Evolutionary conservation across 2,329 filamentous ascomycete species (phyloP), one percentile per base, ranked within the genome.

Genomic region (Lecanosticta acicola): DNA sequence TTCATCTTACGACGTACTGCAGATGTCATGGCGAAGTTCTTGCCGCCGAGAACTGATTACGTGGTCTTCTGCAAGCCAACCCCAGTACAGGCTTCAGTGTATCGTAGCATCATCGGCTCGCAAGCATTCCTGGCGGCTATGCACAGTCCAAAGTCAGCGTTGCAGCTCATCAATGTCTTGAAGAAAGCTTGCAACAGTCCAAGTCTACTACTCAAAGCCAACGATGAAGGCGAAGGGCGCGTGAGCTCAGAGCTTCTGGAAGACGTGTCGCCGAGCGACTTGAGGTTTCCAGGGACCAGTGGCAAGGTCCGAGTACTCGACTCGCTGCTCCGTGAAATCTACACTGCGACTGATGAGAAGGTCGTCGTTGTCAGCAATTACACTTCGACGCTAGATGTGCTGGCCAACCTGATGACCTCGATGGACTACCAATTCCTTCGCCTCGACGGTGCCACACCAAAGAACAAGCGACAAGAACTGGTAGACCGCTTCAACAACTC

Each of bases 131-230:
- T 78, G 40, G 73, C 71, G 24, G 78, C 79, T 7, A 67, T 85
- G 40, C 79, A 81, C 11, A 82, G 74, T 51, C 71, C 76, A 1
- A 80, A 85, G 40, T 74, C 75, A 38, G 77, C 80, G 2, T 70
- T 87, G 2, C 80, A 84, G 56, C 75, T 87, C 11, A 86, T 87
- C 58, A 86, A 79, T 13, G 73, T 86, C 14, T 68, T 87, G 14
- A 87, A 87, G 67, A 87, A 87, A 62, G 72, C 85, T 14, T 87
- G 84, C 70, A 87, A 87, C 61, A 83, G 81, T 52, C 83, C 83
- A 1, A 78, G 75, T 0, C 66, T 86, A 8, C 69, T 87, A 34
- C 66, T 72, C 2, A 76, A 75, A 46, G 70, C 16, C 20, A 65
- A 65, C 20, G 69, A 71, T 34, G 70, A 72, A 20, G 63, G 64